These are phyloP conservation scores for Rhipidocladum racemiflorum DNA, from an alignment of 176 grass and related monocot genomes.

Conservation along the genomic window DNA sequence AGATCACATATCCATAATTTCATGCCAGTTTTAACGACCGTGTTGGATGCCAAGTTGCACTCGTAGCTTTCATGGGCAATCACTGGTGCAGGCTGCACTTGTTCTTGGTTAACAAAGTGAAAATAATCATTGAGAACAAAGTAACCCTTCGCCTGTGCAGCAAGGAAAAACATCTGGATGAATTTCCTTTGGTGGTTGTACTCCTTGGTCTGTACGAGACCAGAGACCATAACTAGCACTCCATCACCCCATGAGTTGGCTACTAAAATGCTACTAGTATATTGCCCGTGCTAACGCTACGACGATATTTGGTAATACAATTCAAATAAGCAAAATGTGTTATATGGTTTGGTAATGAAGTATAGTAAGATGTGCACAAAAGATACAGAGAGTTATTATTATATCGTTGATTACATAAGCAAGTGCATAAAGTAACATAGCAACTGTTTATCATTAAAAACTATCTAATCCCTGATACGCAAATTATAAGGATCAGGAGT, in stretches of 20 bases:
- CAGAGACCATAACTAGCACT: constrained; percentile 82
- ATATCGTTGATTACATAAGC: no score
- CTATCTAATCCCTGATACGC: no score
- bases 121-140: constrained; percentile 98
- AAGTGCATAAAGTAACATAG: no score
- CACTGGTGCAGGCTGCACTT: constrained; percentile 47
- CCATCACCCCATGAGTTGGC: constrained; percentile 85
- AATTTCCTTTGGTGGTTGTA: constrained; percentile 73
- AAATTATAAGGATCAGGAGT: neutral
- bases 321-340: no score
- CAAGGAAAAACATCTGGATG: constrained; percentile 91
- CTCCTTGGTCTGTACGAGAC: constrained; percentile 73
- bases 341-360: no score
- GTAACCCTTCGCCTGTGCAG: constrained; percentile 93
- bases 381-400: no score
- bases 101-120: constrained; percentile 88
- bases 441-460: no score
- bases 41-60: constrained; percentile 47
- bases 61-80: constrained; percentile 52
- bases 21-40: constrained; percentile 48
- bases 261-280: no score
- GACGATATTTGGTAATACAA: no score
- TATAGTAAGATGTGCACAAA: no score
- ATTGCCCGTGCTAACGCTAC: no score
- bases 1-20: neutral